Evolutionary conservation across 1,139 yeast species (phyloP).

Genomic region (Pneumocystis jirovecii): DNA sequence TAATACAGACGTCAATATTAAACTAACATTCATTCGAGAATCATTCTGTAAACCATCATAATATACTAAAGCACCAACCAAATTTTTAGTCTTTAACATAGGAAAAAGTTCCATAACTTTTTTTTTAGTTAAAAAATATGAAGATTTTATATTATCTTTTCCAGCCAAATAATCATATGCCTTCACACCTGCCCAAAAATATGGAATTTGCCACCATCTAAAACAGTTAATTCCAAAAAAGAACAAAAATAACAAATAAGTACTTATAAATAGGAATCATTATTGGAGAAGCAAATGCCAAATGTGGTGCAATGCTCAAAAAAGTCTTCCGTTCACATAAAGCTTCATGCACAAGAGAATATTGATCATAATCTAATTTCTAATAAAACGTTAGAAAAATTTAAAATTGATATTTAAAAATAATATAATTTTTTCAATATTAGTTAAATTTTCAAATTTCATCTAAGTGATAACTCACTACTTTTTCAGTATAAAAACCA

Average conservation of each 20-base stretch:
- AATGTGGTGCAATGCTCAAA: conserved; percentile 85
- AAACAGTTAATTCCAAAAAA: not conserved
- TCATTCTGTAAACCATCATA: conserved; percentile 94
- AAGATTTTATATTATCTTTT: conserved; percentile 61
- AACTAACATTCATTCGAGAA: conserved; percentile 73
- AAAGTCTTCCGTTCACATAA: conserved; percentile 81
- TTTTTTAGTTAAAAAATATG: conserved; percentile 56
- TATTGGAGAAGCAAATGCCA: conserved; percentile 74
- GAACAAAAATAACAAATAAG: not conserved
- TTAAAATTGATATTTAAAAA: not conserved
- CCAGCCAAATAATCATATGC: conserved; percentile 92
- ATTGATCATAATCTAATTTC: conserved; percentile 68
- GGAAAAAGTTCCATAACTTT: conserved; percentile 70
- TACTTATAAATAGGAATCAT: conserved; percentile 79
- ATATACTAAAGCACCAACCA: conserved; percentile 84
- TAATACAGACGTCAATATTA: conserved; percentile 74
- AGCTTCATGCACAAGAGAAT: conserved; percentile 86
- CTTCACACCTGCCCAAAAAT: conserved; percentile 83
- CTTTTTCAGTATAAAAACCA: not conserved
- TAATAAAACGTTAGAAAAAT: not conserved
- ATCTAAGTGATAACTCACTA: not conserved
- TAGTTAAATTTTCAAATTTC: not conserved
- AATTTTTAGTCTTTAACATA: conserved; percentile 62
- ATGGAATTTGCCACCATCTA: conserved; percentile 84
- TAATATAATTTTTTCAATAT: not conserved